phyloP scores from a whole-genome alignment of 2,329 filamentous ascomycete species.

The Biscogniauxia sp. region DNA sequence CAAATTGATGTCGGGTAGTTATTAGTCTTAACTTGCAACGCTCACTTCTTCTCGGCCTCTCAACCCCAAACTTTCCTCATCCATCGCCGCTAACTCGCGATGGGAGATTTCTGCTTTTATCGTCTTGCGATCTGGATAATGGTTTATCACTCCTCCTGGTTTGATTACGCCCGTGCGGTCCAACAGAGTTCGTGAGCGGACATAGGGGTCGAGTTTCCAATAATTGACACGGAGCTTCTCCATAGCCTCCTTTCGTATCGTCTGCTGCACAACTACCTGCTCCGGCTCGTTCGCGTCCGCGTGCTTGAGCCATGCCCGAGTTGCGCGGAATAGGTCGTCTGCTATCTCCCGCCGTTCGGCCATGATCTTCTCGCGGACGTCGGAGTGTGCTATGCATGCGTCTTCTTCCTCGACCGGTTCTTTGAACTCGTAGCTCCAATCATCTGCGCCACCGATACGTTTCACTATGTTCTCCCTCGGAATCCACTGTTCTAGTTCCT shows the following conservation, averaged over 20 bases:
- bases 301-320: constrained; percentile 65
- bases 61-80: no score
- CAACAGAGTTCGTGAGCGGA: constrained; percentile 76
- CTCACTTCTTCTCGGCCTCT: no score
- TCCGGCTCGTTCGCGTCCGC: constrained; percentile 37
- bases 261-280: constrained; percentile 45
- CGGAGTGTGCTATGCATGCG: constrained; percentile 61
- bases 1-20: no score
- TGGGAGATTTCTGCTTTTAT: no score
- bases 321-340: constrained; percentile 67
- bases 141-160: constrained; percentile 60
- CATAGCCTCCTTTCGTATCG: constrained; percentile 58
- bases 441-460: constrained; percentile 78
- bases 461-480: constrained; percentile 66
- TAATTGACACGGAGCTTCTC: constrained; percentile 67
- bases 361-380: constrained; percentile 59
- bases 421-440: constrained; percentile 76
- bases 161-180: constrained; percentile 73
- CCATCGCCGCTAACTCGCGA: no score
- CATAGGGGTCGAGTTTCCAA: constrained; percentile 82
- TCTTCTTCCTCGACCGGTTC: constrained; percentile 76
- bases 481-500: constrained; percentile 75
- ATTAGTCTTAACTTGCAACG: no score
- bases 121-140: constrained; percentile 14
- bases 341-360: constrained; percentile 60